These are phyloP conservation scores for Saccharomyces mikatae DNA, from an alignment of 805 yeast genomes.

Conservation along the genomic window DNA sequence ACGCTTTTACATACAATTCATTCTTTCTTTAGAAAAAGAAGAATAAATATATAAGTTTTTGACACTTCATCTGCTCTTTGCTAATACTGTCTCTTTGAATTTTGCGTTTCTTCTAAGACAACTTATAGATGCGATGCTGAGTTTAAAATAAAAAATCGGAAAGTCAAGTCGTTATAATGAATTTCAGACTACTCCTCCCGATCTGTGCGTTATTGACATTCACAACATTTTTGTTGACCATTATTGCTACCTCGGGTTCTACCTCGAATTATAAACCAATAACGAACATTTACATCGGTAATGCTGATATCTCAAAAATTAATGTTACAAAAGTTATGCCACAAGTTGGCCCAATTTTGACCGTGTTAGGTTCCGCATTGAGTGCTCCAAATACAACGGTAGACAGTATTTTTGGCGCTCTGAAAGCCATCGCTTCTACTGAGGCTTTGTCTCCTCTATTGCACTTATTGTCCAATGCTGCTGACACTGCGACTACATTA, in stretches of 20 bases:
- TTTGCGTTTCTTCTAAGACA: neutral
- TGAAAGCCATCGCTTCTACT: conserved; percentile 21
- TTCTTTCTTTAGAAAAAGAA: neutral
- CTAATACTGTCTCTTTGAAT: neutral
- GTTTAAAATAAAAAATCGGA: neutral
- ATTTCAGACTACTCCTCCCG: neutral
- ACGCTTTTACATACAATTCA: neutral
- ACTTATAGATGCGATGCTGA: neutral
- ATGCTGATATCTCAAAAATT: conserved; percentile 27
- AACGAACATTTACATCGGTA: conserved; percentile 26
- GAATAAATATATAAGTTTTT: neutral
- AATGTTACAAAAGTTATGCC: conserved; percentile 31
- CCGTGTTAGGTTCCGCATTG: conserved; percentile 23
- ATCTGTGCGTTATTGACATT: conserved; percentile 13
- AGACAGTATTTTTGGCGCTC: conserved; percentile 15
- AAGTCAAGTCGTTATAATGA: neutral
- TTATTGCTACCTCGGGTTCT: conserved; percentile 28
- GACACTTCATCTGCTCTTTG: neutral
- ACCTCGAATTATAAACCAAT: conserved; percentile 25
- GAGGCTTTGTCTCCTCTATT: conserved; percentile 25
- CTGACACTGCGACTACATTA: conserved; percentile 19
- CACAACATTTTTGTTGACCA: conserved; percentile 22
- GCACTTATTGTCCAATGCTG: conserved; percentile 20
- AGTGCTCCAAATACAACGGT: conserved; percentile 17
- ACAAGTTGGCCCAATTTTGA: conserved; percentile 20